phyloP scores from a whole-genome alignment of 352 stramenopile genomes.

The Achlya hypogyna region DNA sequence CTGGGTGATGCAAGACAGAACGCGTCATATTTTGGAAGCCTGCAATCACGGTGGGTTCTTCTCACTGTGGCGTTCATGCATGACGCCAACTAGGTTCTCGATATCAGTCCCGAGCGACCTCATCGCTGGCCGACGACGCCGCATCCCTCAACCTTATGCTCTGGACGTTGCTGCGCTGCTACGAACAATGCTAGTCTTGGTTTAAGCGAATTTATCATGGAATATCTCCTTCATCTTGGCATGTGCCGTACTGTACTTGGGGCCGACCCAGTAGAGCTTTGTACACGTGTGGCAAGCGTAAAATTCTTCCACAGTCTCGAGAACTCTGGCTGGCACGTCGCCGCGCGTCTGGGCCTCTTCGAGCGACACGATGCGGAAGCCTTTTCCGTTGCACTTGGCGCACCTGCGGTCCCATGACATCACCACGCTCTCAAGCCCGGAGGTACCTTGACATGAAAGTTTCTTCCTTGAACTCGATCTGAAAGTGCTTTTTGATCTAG shows the following conservation, averaged over 20 bases:
- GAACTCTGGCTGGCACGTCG: slow-evolving; percentile 41
- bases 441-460: slow-evolving; percentile 49
- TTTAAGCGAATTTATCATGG: not conserved
- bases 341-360: slow-evolving; percentile 43
- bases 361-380: slow-evolving; percentile 39
- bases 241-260: slow-evolving; percentile 44
- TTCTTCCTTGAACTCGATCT: slow-evolving; percentile 42
- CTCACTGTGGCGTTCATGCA: too few relatives aligned
- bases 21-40: too few relatives aligned
- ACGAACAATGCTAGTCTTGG: not conserved
- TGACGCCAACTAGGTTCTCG: too few relatives aligned
- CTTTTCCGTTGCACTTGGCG: slow-evolving; percentile 56
- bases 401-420: slow-evolving; percentile 26
- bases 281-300: slow-evolving; percentile 54
- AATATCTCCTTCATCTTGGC: slow-evolving; percentile 19
- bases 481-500: slow-evolving; percentile 56
- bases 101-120: too few relatives aligned
- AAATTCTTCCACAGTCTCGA: slow-evolving; percentile 54
- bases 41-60: too few relatives aligned
- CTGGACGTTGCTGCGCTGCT: slow-evolving; percentile 9
- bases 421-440: not conserved
- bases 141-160: too few relatives aligned
- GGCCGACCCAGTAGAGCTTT: slow-evolving; percentile 71
- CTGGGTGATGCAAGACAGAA: too few relatives aligned
- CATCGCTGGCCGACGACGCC: too few relatives aligned